Percentiles rank a stretch among this genome's conserved stretches.
phyloP scores from a whole-genome alignment of 2,329 filamentous ascomycete genomes.

The Alternaria rosae region DNA sequence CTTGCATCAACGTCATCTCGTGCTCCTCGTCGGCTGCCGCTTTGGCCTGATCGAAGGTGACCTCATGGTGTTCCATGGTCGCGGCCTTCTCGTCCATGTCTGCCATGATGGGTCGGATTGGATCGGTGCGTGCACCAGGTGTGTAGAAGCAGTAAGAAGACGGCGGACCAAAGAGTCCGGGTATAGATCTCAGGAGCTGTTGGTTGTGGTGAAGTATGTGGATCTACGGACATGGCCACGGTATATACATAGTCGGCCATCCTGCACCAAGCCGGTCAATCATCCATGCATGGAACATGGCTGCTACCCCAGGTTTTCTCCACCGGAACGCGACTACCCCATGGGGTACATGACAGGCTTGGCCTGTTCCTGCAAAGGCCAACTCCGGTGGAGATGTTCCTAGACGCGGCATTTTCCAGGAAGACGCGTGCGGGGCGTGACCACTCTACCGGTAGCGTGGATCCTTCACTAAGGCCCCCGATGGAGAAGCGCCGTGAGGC shows the following conservation, averaged over 20 bases:
- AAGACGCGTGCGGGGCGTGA: not conserved
- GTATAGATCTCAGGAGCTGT: not conserved
- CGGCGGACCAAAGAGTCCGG: too few relatives aligned
- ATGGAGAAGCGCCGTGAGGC: not conserved
- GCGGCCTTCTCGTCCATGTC: slow-evolving; percentile 6
- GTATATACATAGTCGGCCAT: slow-evolving; percentile 3
- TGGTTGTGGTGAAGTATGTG: not conserved
- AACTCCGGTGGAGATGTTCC: not conserved
- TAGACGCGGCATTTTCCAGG: not conserved
- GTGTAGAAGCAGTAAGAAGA: not conserved
- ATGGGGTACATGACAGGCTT: not conserved
- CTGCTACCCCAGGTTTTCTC: slow-evolving; percentile 2
- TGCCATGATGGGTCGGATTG: slow-evolving; percentile 1
- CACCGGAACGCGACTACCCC: not conserved
- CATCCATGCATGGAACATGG: not conserved
- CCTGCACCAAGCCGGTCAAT: not conserved
- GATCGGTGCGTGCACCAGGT: not conserved
- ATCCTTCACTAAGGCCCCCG: not conserved
- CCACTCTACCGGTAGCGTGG: not conserved
- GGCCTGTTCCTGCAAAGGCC: not conserved
- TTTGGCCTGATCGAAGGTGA: slow-evolving; percentile 13
- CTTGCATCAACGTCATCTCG: slow-evolving; percentile 66
- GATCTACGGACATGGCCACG: not conserved
- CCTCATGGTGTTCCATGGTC: slow-evolving; percentile 9
- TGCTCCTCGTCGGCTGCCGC: slow-evolving; percentile 25